Conservation (phyloP, 805 yeast species). For the Hanseniaspora taiwanica region DNA sequence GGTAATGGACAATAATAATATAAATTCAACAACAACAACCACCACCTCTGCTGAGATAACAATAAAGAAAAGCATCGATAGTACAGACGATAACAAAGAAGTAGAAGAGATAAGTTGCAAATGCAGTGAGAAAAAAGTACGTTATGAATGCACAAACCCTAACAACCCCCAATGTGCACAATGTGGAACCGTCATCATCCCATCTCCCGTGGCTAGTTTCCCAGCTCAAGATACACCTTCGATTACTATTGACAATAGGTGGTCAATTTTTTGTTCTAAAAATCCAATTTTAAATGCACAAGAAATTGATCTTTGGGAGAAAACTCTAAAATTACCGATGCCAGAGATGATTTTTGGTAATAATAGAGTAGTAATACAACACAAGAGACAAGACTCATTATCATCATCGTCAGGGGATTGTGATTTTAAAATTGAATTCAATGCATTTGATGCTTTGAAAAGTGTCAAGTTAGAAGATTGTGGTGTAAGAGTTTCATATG, state of each 20-base stretch:
- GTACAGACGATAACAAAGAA: too few relatives aligned
- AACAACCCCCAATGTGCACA: slow-evolving; percentile 39
- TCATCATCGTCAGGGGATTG: too few relatives aligned
- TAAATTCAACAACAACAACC: too few relatives aligned
- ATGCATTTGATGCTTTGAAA: slow-evolving; percentile 58
- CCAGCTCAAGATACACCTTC: slow-evolving; percentile 58
- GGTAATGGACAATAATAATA: too few relatives aligned
- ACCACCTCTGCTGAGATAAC: too few relatives aligned
- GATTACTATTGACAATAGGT: slow-evolving; percentile 45
- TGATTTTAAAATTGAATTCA: slow-evolving; percentile 45
- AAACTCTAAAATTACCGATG: slow-evolving; percentile 54
- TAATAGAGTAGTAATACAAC: slow-evolving; percentile 45
- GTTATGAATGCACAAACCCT: slow-evolving; percentile 21
- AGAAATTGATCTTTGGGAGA: slow-evolving; percentile 59
- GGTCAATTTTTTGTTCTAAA: slow-evolving; percentile 64
- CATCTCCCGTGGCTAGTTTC: slow-evolving; percentile 53
- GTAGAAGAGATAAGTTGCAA: too few relatives aligned
- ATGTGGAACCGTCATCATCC: slow-evolving; percentile 67
- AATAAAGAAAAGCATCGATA: slow-evolving; percentile 1
- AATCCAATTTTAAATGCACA: slow-evolving; percentile 62
- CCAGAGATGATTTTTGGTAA: slow-evolving; percentile 98
- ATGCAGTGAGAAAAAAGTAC: too few relatives aligned
- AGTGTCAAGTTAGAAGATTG: slow-evolving; percentile 37
- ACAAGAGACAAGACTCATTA: slow-evolving; percentile 12
- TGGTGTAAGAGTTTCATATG: slow-evolving; percentile 68